These are phyloP conservation scores for Amanita rimosa DNA, from an alignment of 768 basidiomycete genomes.

Conservation along the genomic window DNA sequence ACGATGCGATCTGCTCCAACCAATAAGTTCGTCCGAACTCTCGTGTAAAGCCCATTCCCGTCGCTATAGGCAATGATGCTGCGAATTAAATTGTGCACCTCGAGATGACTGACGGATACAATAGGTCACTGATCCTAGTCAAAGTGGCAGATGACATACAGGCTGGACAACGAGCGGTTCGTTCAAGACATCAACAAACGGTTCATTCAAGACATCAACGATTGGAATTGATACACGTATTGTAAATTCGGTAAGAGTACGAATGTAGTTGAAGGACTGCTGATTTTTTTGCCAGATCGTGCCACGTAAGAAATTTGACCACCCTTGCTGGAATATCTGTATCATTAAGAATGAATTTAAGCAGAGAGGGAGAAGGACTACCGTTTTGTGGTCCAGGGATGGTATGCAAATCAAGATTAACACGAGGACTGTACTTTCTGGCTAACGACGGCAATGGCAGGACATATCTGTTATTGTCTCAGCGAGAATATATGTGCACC, in stretches of 20 bases:
- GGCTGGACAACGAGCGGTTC: constrained; percentile 42
- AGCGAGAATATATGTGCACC: neutral
- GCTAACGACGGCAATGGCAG: constrained; percentile 69
- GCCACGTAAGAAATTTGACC: constrained; percentile 36
- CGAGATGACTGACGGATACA: constrained; percentile 22
- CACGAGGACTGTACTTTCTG: constrained; percentile 77
- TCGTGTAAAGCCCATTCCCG: constrained; percentile 40
- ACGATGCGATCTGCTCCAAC: too few relatives aligned
- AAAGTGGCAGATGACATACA: constrained; percentile 14
- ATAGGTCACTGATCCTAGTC: neutral
- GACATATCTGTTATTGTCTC: constrained; percentile 36
- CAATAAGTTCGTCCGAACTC: too few relatives aligned
- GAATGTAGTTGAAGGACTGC: constrained; percentile 63
- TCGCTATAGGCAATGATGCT: constrained; percentile 61
- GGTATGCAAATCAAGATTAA: constrained; percentile 71
- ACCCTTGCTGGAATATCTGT: neutral
- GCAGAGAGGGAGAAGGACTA: constrained; percentile 7
- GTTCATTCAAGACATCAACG: constrained; percentile 58
- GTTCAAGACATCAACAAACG: constrained; percentile 42
- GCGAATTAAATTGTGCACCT: constrained; percentile 49
- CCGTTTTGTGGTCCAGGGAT: constrained; percentile 76
- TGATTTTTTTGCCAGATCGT: constrained; percentile 72
- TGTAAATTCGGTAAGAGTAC: constrained; percentile 58
- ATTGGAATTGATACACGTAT: constrained; percentile 52
- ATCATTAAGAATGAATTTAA: too few relatives aligned